Conservation (phyloP, 1,139 yeast genomes). For the Meyerozyma smithsonii region DNA sequence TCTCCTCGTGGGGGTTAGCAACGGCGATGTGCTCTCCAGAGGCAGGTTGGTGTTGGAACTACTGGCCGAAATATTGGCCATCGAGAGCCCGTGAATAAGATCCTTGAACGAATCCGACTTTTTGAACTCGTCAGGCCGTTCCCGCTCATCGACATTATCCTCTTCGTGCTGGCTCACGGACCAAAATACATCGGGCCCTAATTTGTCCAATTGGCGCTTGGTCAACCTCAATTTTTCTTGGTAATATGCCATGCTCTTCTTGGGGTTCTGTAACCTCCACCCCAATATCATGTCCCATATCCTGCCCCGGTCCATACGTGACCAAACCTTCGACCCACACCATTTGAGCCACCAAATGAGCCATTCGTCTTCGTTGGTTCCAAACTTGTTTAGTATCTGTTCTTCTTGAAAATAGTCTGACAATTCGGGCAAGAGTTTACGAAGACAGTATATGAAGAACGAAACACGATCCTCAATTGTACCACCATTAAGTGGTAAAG, state of each 20-base stretch:
- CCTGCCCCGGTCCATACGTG: conserved; percentile 76
- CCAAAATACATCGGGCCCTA: conserved; percentile 47
- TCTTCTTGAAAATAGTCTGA: conserved; percentile 78
- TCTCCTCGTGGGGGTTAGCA: neutral
- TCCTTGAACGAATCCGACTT: conserved; percentile 27
- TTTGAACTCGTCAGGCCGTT: conserved; percentile 4
- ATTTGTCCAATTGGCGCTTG: conserved; percentile 20
- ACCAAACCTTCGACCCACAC: conserved; percentile 87
- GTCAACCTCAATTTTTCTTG: conserved; percentile 18
- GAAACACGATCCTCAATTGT: conserved; percentile 67
- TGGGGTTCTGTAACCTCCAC: conserved; percentile 54
- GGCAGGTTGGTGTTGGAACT: conserved; percentile 1
- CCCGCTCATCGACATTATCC: conserved; percentile 2
- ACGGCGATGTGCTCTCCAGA: conserved; percentile 1
- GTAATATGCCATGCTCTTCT: conserved; percentile 28
- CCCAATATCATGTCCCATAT: conserved; percentile 87
- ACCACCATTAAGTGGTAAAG: conserved; percentile 57
- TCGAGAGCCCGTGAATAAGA: conserved; percentile 24
- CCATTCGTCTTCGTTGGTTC: conserved; percentile 81
- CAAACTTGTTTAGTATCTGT: conserved; percentile 59
- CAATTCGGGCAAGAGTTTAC: conserved; percentile 68
- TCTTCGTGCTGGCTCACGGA: conserved; percentile 15
- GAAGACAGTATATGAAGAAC: conserved; percentile 63
- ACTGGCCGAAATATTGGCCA: conserved; percentile 3
- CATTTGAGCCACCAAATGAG: conserved; percentile 92